These are phyloP conservation scores for Euryodendron excelsum DNA, from an alignment of 148 eudicot genomes.

Conservation along the genomic window DNA sequence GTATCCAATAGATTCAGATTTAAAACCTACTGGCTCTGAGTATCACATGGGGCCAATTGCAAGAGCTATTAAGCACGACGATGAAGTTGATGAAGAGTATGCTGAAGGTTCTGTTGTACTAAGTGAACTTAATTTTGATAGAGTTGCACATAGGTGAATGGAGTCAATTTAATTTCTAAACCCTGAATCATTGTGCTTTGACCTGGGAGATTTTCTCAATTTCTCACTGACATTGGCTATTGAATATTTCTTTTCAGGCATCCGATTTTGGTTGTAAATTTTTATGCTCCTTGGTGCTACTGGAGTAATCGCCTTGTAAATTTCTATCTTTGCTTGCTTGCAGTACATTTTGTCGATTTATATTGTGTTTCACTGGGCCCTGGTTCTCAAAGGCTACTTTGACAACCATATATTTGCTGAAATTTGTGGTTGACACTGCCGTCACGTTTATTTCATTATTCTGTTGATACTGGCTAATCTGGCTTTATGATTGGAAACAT, in stretches of 20 bases:
- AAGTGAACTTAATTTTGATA: constrained; percentile 65
- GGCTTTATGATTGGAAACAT: neutral
- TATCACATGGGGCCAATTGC: constrained; percentile 52
- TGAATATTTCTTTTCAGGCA: constrained; percentile 49
- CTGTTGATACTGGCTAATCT: neutral
- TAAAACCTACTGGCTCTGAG: constrained; percentile 70
- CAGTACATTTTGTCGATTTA: neutral
- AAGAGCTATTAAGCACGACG: constrained; percentile 72
- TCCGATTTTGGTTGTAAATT: constrained; percentile 74
- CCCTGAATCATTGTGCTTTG: neutral
- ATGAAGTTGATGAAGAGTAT: constrained; percentile 67
- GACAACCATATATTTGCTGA: neutral
- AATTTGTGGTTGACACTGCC: neutral
- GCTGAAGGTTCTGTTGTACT: constrained; percentile 70
- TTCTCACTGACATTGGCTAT: neutral
- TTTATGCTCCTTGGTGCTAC: constrained; percentile 88
- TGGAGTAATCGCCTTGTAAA: constrained; percentile 88
- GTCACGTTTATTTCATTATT: neutral
- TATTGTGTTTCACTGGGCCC: neutral
- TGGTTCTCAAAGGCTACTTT: constrained; percentile 4
- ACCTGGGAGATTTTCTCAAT: neutral
- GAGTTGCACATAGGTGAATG: constrained; percentile 68
- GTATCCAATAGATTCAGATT: constrained; percentile 66
- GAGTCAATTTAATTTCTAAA: neutral
- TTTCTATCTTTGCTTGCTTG: neutral